Conservation (phyloP, 2,329 filamentous ascomycete species). For the Cyphellophora attinorum region DNA sequence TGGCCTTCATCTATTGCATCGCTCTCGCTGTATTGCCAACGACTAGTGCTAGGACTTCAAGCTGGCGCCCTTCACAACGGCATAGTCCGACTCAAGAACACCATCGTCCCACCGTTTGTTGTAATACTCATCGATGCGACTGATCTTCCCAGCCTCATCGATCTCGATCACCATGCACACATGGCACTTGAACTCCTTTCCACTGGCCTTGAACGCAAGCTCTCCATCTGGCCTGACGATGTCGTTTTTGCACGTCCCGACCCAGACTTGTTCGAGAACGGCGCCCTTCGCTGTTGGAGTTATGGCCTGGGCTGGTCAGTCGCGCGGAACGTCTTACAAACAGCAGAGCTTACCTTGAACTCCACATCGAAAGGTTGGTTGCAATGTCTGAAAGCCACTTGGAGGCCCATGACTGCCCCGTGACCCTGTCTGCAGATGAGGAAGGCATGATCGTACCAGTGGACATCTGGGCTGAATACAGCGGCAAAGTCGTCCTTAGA, state of each 20-base stretch:
- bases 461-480: conserved; percentile 6
- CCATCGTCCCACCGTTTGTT: conserved; percentile 9
- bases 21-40: too few relatives aligned
- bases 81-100: conserved; percentile 4
- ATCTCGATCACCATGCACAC: conserved; percentile 6
- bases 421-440: conserved; percentile 5
- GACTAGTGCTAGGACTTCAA: too few relatives aligned
- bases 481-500: conserved; percentile 3
- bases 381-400: conserved; percentile 4
- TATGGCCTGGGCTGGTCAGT: conserved; percentile 3
- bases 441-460: conserved; percentile 9
- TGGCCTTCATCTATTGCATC: too few relatives aligned
- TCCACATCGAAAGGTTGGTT: conserved; percentile 8
- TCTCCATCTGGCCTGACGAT: conserved; percentile 6
- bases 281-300: conserved; percentile 5
- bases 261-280: conserved; percentile 7
- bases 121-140: conserved; percentile 9
- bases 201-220: conserved; percentile 6
- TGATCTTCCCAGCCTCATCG: conserved; percentile 5
- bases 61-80: conserved; percentile 6
- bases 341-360: conserved; percentile 3
- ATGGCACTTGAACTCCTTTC: conserved; percentile 7
- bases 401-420: conserved; percentile 4
- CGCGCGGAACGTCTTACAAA: not conserved
- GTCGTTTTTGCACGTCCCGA: conserved; percentile 3